phyloP scores from a whole-genome alignment of 192 early-diverging fungal species.

The Umbelopsis ramanniana region DNA sequence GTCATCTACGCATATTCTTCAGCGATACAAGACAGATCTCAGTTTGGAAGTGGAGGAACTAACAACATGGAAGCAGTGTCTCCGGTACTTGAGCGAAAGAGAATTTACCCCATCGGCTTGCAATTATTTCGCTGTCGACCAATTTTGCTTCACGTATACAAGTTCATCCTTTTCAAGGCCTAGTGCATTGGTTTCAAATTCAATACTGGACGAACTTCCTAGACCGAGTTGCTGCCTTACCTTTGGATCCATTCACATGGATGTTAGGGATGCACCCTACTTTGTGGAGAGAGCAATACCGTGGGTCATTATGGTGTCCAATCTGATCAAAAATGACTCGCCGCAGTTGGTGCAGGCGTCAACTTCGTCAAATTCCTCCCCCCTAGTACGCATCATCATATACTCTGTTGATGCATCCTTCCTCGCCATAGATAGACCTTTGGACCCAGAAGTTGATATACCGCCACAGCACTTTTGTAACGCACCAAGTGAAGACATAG shows the following conservation, averaged over 20 bases:
- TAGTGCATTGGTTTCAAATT: background rate
- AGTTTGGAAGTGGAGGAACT: background rate
- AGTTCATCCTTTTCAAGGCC: no score
- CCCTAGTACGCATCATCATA: background rate
- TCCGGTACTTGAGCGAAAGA: background rate
- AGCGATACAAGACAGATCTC: background rate
- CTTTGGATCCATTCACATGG: background rate
- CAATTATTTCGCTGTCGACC: background rate
- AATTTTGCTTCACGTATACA: background rate
- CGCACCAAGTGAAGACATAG: conserved; percentile 1
- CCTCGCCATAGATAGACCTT: background rate
- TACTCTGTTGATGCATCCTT: background rate
- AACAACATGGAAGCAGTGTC: background rate
- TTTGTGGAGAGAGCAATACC: background rate
- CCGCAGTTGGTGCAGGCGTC: background rate
- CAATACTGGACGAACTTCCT: background rate
- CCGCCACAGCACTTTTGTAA: conserved; percentile 8
- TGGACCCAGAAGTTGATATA: background rate
- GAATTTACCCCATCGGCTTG: background rate
- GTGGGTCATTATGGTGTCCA: background rate
- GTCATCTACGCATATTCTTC: background rate
- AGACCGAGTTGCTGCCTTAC: background rate
- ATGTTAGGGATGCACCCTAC: background rate
- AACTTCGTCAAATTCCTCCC: background rate
- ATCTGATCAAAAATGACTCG: background rate